phyloP scores from a whole-genome alignment of 2,329 filamentous ascomycete species.

The Trichoderma semiorbis region DNA sequence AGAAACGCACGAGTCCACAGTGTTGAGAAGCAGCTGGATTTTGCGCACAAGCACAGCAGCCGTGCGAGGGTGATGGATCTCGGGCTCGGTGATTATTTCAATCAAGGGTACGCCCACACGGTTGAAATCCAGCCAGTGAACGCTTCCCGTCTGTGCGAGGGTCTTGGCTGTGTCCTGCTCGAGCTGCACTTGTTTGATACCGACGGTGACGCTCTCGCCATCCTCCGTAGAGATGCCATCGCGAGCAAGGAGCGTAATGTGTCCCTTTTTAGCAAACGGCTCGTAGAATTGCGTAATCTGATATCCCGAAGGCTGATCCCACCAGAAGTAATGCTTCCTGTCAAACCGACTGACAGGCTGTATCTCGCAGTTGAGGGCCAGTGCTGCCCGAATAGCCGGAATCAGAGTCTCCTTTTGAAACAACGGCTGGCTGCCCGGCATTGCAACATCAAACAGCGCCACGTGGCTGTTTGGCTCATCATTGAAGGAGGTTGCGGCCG shows the following conservation, averaged over 20 bases:
- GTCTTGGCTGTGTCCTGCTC: conserved; percentile 98
- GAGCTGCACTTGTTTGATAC: conserved; percentile 92
- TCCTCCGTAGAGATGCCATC: conserved; percentile 79
- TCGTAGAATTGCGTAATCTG: conserved; percentile 97
- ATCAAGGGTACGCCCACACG: conserved; percentile 86
- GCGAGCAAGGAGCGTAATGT: conserved; percentile 64
- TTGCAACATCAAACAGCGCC: conserved; percentile 80
- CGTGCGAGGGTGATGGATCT: conserved; percentile 81
- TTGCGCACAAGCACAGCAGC: conserved; percentile 88
- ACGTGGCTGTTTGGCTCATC: conserved; percentile 81
- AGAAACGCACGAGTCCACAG: conserved; percentile 79
- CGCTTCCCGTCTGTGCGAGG: conserved; percentile 67
- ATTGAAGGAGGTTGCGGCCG: conserved; percentile 60
- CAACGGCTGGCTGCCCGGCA: conserved; percentile 82
- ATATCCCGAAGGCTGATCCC: conserved; percentile 94
- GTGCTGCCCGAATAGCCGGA: conserved; percentile 83
- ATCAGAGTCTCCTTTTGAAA: conserved; percentile 82
- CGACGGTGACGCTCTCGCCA: conserved; percentile 65
- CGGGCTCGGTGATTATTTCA: conserved; percentile 89
- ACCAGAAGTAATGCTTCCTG: conserved; percentile 98
- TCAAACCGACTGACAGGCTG: conserved; percentile 81
- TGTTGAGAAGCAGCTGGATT: conserved; percentile 73
- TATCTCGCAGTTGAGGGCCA: conserved; percentile 77
- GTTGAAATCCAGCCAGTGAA: conserved; percentile 87
- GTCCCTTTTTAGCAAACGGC: conserved; percentile 66